Base-by-base conservation (phyloP, 2,329 filamentous ascomycete species). In the Sporothrix sp. region DNA sequence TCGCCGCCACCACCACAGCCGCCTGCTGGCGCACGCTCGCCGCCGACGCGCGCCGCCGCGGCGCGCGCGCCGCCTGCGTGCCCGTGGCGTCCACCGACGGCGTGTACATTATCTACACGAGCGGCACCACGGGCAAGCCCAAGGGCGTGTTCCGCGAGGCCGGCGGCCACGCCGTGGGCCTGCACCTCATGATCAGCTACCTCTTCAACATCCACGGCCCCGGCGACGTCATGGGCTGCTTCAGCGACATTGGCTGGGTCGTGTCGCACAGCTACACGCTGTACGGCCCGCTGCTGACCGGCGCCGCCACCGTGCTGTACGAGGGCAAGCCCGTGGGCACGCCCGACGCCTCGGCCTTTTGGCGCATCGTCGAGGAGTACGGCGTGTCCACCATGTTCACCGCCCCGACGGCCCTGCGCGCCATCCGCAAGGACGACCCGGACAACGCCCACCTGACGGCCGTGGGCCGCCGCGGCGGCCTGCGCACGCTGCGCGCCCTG, bases 301-400 rank as follows among this genome's bases (percentile, higher is more conserved):
- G 90, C 5, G 89, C 90, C 2, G 83, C 89, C 1, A 95, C 88
- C 0, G 79, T 96, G 1, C 72, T 96, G 0, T 96, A 89, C 64
- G 90, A 96, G 68, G 91, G 90, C n/a, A 96, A 96, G 58, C 90
- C 90, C 0, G 74, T 95, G 11, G 89, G 89, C 4, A 95, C 89
- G 0, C 90, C 90, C 0, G 82, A 95, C 59, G 85, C 88, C 1
- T 84, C 87, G 6, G 84, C 85, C 0, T 93, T 96, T 63, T 97
- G 90, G 90, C 75, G 89, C 2, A 79, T 95, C 16, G 67, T 94
- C 4, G 83, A 89, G 57, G 85, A 94, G 59, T 84, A 96, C 71
- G 83, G 83, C 60, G 88, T 94, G 50, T 94, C 87, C 54, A 78
- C 80, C 6, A 72, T 95, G 59, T 95, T 87, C 63, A 95, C 90